Evolutionary conservation across 225 moss, liverwort and hornwort genomes (phyloP).

Genomic region (Thuidium tamariscinum): DNA sequence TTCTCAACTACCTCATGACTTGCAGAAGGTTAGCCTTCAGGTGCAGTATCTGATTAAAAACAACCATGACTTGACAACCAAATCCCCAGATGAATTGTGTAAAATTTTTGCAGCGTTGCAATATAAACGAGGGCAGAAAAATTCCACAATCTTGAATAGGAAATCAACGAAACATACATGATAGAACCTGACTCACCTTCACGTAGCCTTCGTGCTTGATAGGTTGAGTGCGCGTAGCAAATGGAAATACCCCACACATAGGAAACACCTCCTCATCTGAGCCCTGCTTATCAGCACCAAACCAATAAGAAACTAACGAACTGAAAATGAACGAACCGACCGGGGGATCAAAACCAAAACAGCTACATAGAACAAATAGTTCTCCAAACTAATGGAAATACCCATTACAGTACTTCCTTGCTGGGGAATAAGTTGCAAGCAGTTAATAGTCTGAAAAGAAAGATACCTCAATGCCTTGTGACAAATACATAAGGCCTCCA

Average conservation of each 20-base stretch:
- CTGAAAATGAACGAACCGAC: background rate
- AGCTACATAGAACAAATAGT: background rate
- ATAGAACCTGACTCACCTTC: constrained; percentile 19
- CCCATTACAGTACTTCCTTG: background rate
- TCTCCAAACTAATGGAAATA: background rate
- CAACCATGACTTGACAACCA: background rate
- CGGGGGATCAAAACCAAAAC: background rate
- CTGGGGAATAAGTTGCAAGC: background rate
- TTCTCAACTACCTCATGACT: background rate
- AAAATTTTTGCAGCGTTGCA: background rate
- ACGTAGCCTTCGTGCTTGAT: constrained; percentile 56
- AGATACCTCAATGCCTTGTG: constrained; percentile 60
- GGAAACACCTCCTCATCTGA: constrained; percentile 35
- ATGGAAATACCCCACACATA: constrained; percentile 62
- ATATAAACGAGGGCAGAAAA: background rate
- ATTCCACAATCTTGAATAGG: background rate
- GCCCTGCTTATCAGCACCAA: constrained; percentile 20
- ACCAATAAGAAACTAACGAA: background rate
- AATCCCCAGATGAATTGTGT: background rate
- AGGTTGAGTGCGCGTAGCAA: constrained; percentile 39
- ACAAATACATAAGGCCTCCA: constrained; percentile 68
- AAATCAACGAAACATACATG: background rate
- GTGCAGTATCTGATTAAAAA: background rate
- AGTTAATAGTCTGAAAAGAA: background rate
- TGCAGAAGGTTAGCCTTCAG: background rate